Conservation (phyloP, 345 rosid species). For the Bruguiera parviflora region DNA sequence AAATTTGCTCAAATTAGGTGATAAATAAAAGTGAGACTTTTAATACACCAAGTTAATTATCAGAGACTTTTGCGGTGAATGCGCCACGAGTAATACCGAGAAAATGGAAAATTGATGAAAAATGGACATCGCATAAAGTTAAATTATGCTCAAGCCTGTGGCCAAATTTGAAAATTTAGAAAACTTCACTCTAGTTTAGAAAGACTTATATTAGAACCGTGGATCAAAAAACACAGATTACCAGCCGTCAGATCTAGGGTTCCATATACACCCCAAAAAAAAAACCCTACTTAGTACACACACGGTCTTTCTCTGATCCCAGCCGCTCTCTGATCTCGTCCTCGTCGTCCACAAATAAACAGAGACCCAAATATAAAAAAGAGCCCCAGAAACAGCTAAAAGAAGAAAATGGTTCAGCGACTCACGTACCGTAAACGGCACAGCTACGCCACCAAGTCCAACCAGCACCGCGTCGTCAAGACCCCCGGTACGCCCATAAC, state of each 20-base stretch:
- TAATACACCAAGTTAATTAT: too few species aligned
- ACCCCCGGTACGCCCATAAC: conserved; percentile 58
- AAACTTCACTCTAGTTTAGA: background rate
- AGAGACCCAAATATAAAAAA: background rate
- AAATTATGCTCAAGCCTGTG: background rate
- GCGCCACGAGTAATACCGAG: too few species aligned
- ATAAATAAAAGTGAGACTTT: too few species aligned
- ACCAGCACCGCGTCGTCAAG: conserved; percentile 89
- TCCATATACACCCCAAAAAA: background rate
- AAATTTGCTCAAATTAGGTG: too few species aligned
- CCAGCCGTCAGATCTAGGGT: conserved; percentile 26
- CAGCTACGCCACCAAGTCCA: conserved; percentile 93
- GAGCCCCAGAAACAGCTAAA: background rate
- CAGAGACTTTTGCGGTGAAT: too few species aligned
- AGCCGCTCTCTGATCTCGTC: background rate
- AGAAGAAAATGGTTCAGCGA: conserved; percentile 75
- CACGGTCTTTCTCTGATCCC: too few species aligned
- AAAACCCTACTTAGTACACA: background rate
- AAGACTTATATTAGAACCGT: conserved; percentile 10
- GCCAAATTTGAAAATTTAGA: background rate
- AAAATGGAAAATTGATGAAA: too few species aligned
- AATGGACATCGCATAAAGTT: too few species aligned
- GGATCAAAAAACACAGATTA: background rate
- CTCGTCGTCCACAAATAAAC: background rate
- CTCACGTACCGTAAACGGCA: conserved; percentile 81